These are phyloP conservation scores for Hirsutella rhossiliensis DNA, from an alignment of 2,329 filamentous ascomycete genomes.

Conservation along the genomic window DNA sequence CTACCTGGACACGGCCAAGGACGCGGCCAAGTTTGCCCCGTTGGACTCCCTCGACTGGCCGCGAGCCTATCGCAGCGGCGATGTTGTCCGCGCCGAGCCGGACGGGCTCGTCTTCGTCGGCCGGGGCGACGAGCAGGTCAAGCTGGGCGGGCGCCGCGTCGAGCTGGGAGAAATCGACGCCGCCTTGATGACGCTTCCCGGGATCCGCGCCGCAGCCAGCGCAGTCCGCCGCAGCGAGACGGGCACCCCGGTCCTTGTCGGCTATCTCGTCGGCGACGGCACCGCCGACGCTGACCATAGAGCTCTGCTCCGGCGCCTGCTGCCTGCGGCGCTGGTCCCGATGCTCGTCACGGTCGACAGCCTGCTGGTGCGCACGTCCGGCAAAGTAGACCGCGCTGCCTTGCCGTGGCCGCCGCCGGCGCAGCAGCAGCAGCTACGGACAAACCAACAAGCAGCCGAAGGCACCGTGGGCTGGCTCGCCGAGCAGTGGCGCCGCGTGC, in stretches of 20 bases:
- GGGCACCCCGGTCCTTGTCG: slow-evolving; percentile 10
- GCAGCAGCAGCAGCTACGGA: no score
- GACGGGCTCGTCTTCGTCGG: slow-evolving; percentile 11
- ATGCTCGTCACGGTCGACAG: slow-evolving; percentile 8
- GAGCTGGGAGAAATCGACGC: slow-evolving; percentile 16
- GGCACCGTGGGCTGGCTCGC: slow-evolving; percentile 9
- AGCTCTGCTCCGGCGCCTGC: slow-evolving; percentile 3
- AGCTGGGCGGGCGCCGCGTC: slow-evolving; percentile 14
- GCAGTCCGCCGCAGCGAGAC: slow-evolving; percentile 7
- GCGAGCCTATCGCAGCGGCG: slow-evolving; percentile 13
- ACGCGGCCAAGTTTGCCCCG: slow-evolving; percentile 9
- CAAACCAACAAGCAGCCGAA: background rate
- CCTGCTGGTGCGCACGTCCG: slow-evolving; percentile 9
- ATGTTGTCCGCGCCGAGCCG: slow-evolving; percentile 10
- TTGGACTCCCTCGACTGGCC: slow-evolving; percentile 8
- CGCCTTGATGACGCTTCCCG: slow-evolving; percentile 8
- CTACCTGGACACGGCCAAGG: slow-evolving; percentile 9
- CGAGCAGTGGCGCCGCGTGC: slow-evolving; percentile 9
- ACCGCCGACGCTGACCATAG: background rate
- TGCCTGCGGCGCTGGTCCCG: slow-evolving; percentile 9
- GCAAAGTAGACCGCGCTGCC: slow-evolving; percentile 11
- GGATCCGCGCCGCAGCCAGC: slow-evolving; percentile 8
- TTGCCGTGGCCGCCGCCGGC: slow-evolving; percentile 5
- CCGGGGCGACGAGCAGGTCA: slow-evolving; percentile 16
- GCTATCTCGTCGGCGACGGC: slow-evolving; percentile 8